phyloP scores from a whole-genome alignment of 2,329 filamentous ascomycete genomes.

The Nemania sp. region DNA sequence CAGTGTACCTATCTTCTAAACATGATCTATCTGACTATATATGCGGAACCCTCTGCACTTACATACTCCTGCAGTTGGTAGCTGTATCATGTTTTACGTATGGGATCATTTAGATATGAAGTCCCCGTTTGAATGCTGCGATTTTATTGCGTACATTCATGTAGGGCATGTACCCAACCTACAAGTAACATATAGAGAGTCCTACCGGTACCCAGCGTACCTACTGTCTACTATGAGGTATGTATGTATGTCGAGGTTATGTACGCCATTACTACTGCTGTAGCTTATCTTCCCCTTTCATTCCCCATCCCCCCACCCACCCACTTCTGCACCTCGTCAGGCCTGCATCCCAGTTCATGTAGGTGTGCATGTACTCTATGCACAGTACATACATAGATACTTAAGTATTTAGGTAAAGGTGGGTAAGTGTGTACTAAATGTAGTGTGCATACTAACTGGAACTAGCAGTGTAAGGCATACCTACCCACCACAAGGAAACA shows the following conservation, averaged over 20 bases:
- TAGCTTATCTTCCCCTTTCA: constrained; percentile 23
- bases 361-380: constrained; percentile 1
- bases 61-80: not conserved
- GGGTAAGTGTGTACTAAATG: too few relatives aligned
- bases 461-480: constrained; percentile 14
- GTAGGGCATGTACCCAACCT: not conserved
- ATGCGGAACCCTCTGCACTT: not conserved
- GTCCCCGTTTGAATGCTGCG: not conserved
- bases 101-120: not conserved
- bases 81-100: not conserved
- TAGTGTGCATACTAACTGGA: constrained; percentile 1
- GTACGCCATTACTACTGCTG: constrained; percentile 1
- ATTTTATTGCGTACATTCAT: not conserved
- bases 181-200: not conserved
- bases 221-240: constrained; percentile 3
- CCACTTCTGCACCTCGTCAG: constrained; percentile 29
- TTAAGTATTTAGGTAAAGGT: too few relatives aligned
- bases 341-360: constrained; percentile 37
- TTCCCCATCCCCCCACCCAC: constrained; percentile 12
- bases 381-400: not conserved
- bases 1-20: too few relatives aligned
- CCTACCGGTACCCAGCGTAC: not conserved
- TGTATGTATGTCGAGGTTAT: not conserved
- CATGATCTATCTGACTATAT: not conserved
- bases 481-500: constrained; percentile 30